Percentiles rank a stretch among this genome's conserved stretches.
Evolutionary conservation across 2,329 filamentous ascomycete genomes (phyloP).

Genomic region (Sphaceloma murrayae): DNA sequence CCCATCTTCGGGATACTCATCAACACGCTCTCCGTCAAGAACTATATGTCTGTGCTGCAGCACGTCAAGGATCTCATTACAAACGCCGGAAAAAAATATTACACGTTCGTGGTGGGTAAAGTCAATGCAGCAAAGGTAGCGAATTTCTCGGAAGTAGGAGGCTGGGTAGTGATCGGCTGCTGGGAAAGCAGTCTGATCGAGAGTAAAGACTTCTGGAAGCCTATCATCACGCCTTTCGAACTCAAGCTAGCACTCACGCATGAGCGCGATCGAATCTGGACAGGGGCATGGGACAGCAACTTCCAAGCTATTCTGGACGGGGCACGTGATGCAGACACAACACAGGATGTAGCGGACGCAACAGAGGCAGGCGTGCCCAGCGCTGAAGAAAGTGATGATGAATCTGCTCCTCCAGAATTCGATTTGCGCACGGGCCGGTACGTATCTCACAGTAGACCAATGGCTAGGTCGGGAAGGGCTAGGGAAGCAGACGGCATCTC

Average conservation of each 20-base stretch:
- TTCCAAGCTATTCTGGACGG: constrained; percentile 58
- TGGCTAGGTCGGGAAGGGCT: constrained; percentile 34
- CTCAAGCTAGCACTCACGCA: constrained; percentile 64
- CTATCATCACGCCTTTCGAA: constrained; percentile 93
- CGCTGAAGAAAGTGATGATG: constrained; percentile 54
- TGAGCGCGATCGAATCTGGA: constrained; percentile 73
- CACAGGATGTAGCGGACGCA: no score
- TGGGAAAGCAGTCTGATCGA: constrained; percentile 95
- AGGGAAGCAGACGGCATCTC: constrained; percentile 7
- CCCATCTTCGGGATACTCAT: constrained; percentile 89
- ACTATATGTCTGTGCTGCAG: constrained; percentile 75
- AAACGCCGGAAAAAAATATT: constrained; percentile 81
- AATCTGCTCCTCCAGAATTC: constrained; percentile 70
- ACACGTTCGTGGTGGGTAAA: constrained; percentile 93
- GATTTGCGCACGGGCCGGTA: constrained; percentile 83
- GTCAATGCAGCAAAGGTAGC: constrained; percentile 91
- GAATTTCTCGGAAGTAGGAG: constrained; percentile 90
- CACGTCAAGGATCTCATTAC: constrained; percentile 64
- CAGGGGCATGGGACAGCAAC: constrained; percentile 77
- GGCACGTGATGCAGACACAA: no score
- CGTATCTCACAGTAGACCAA: constrained; percentile 66
- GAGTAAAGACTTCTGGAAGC: constrained; percentile 77
- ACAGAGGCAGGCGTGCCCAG: no score
- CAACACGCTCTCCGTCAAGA: constrained; percentile 85
- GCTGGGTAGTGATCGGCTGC: constrained; percentile 95